Evolutionary conservation across 306 rosid genomes (phyloP).

Genomic region (Cucurbita moschata): DNA sequence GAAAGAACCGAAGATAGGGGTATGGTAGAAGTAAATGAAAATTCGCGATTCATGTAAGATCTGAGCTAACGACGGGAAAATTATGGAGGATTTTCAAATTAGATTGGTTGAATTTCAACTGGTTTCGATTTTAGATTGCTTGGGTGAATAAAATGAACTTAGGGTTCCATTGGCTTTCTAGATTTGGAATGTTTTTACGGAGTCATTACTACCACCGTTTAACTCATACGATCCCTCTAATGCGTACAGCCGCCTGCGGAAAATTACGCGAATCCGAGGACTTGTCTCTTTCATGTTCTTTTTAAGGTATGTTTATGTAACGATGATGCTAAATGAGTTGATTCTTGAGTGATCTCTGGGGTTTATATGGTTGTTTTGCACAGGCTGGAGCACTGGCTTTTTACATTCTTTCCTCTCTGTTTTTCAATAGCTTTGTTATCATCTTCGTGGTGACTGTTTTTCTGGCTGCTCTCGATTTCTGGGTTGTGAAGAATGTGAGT

Average conservation of each 20-base stretch:
- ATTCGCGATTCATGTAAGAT: background rate
- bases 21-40: background rate
- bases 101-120: background rate
- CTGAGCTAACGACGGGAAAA: background rate
- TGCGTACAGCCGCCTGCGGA: conserved; percentile 60
- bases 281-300: conserved; percentile 88
- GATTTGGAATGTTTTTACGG: background rate
- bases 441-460: conserved; percentile 96
- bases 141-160: background rate
- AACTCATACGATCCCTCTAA: conserved; percentile 5
- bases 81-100: background rate
- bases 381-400: conserved; percentile 93
- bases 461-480: conserved; percentile 90
- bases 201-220: background rate
- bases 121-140: background rate
- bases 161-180: background rate
- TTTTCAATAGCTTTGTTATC: conserved; percentile 78
- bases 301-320: conserved; percentile 50
- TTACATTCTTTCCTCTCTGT: conserved; percentile 83
- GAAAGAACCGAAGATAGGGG: background rate
- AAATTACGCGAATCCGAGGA: conserved; percentile 88
- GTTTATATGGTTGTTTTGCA: background rate
- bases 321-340: background rate
- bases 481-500: conserved; percentile 99
- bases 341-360: background rate